A percentile compares a stretch with the other conserved stretches of the same genome.
Conservation (phyloP, 495 filamentous ascomycete genomes). For the Thozetella sp. region DNA sequence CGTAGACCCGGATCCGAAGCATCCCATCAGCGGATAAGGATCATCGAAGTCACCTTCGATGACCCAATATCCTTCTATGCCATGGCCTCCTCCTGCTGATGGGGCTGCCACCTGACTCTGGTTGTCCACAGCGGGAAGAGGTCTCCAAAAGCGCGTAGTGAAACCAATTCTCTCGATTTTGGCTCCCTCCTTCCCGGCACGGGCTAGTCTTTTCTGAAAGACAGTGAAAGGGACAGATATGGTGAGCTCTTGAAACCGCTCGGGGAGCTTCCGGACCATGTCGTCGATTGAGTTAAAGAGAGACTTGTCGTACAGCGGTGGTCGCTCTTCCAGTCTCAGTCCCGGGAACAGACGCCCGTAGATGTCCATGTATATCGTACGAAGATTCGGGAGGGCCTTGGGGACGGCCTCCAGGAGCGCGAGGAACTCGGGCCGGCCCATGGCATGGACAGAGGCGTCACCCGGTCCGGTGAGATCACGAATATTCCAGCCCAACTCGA, state of each 20-base stretch:
- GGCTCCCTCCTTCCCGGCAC: neutral
- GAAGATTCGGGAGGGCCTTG: neutral
- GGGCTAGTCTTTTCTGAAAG: neutral
- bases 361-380: neutral
- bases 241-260: neutral
- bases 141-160: neutral
- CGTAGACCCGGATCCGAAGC: neutral
- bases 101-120: neutral
- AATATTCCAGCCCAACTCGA: neutral
- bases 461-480: neutral
- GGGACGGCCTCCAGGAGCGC: neutral
- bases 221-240: neutral
- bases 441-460: neutral
- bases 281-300: neutral
- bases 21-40: neutral
- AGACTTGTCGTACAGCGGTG: neutral
- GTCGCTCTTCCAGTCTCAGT: neutral
- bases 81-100: too few species aligned
- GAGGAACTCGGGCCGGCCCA: neutral
- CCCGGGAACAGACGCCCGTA: neutral
- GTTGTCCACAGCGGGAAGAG: neutral
- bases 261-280: neutral
- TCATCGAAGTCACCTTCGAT: neutral
- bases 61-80: neutral
- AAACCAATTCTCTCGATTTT: neutral